A percentile compares a stretch with the other conserved stretches of the same genome.
phyloP scores from a whole-genome alignment of 2,329 filamentous ascomycete genomes.

The Septoria petroselini region DNA sequence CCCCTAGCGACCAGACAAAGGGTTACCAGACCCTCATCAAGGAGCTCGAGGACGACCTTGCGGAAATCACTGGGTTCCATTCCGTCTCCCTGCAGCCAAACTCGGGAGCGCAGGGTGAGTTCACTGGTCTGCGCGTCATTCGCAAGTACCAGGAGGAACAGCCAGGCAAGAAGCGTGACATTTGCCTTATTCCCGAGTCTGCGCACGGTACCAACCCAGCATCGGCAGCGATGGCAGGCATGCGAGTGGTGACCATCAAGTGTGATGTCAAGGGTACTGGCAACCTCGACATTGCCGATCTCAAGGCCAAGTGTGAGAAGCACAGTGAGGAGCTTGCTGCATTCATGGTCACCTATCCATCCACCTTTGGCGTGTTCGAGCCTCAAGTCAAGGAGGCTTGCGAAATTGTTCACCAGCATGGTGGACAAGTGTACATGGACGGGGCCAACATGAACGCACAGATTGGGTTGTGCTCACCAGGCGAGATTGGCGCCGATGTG shows the following conservation, averaged over 20 bases:
- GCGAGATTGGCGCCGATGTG: constrained; percentile 92
- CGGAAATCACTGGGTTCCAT: constrained; percentile 83
- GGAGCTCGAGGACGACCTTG: constrained; percentile 71
- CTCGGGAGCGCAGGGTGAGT: constrained; percentile 93
- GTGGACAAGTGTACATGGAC: constrained; percentile 97
- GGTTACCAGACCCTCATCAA: constrained; percentile 70
- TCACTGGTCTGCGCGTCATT: constrained; percentile 83
- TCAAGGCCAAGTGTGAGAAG: constrained; percentile 85
- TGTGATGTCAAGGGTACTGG: constrained; percentile 76
- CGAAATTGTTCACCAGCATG: constrained; percentile 77
- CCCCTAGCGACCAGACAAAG: constrained; percentile 59
- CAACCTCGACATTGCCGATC: constrained; percentile 82
- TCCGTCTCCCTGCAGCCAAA: constrained; percentile 90
- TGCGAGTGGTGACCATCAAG: constrained; percentile 90
- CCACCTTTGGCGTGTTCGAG: constrained; percentile 93
- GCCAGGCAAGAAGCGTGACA: constrained; percentile 69
- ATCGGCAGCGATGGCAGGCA: constrained; percentile 90
- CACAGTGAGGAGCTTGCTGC: constrained; percentile 80
- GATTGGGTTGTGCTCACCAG: constrained; percentile 90
- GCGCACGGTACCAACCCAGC: constrained; percentile 96
- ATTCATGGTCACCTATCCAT: constrained; percentile 96
- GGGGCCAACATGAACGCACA: constrained; percentile 98
- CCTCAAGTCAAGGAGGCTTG: constrained; percentile 82
- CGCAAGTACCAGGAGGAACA: constrained; percentile 75
- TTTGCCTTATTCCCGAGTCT: constrained; percentile 91